phyloP scores from a whole-genome alignment of 768 basidiomycete genomes.

The Phaeotremella fagi region DNA sequence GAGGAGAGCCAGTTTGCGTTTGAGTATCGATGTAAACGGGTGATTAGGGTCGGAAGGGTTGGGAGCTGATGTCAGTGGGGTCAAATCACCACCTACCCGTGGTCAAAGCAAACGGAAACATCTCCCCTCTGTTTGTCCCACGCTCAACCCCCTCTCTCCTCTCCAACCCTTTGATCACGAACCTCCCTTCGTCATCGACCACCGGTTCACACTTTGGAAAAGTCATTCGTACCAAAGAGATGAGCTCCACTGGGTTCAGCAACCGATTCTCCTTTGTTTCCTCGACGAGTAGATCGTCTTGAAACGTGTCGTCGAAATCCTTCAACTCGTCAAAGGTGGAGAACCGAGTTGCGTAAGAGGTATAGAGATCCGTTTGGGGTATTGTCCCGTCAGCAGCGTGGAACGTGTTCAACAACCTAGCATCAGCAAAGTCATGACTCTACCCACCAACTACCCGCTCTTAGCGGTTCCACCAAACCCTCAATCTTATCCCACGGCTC shows the following conservation, averaged over 20 bases:
- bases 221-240: constrained; percentile 32
- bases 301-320: background rate
- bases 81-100: constrained; percentile 1
- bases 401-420: constrained; percentile 27
- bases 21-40: constrained; percentile 22
- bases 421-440: background rate
- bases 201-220: constrained; percentile 34
- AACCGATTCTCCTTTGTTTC: constrained; percentile 16
- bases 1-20: constrained; percentile 21
- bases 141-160: constrained; percentile 25
- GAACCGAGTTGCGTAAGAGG: constrained; percentile 38
- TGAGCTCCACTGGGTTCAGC: constrained; percentile 40
- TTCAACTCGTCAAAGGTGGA: constrained; percentile 15
- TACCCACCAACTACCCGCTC: constrained; percentile 39
- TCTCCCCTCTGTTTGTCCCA: constrained; percentile 20
- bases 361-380: constrained; percentile 38
- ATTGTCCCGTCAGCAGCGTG: constrained; percentile 11
- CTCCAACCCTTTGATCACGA: constrained; percentile 35
- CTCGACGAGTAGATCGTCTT: background rate
- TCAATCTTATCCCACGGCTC: constrained; percentile 24
- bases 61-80: constrained; percentile 13
- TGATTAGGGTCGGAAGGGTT: constrained; percentile 17
- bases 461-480: constrained; percentile 33
- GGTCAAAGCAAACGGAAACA: constrained; percentile 36
- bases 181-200: constrained; percentile 30